Evolutionary conservation across 495 filamentous ascomycete genomes (phyloP), one percentile per base, ranked within the genome.

Genomic region (Tuber melanosporum): DNA sequence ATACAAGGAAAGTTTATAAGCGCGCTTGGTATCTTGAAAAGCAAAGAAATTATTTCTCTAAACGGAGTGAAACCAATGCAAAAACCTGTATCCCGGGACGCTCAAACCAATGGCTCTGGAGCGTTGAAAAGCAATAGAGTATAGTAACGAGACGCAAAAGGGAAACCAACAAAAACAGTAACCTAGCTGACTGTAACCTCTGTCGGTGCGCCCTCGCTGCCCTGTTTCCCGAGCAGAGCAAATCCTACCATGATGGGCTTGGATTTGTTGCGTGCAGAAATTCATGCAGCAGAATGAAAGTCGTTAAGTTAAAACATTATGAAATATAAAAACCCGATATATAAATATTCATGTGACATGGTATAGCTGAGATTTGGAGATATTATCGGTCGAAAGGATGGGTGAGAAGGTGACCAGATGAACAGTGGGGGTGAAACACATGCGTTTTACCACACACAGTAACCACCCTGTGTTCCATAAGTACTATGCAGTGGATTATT

Each of bases 401-500:
- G 26, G 57, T 36, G 57, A 66, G 26, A 66, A 26, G 57, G 26
- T 17, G 57, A 66, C 14, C n/a, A 62, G 26, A 66, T 26, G 14
- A 66, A 66, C 57, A 3, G 15, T 36, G 32, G 12, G 69, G 69
- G 8, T 14, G 43, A 49, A 52, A 76, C 45, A 6, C 19, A 44
- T 46, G 44, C 26, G 52, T 71, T 79, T 71, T 78, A 81, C 80
- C 80, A 81, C 39, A 75, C 76, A 17, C 79, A 81, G 75, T 81
- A 81, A 39, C 79, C 79, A 70, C 79, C 79, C 79, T 81, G 69
- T 49, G 71, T 32, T 49, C 32, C 9, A 49, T 81, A 57, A 81
- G 75, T 69, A 41, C 7, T 36, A n/a, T 85, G 86, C 17, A 72
- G 79, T 84, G 85, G 74, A 85, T 85, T 8, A 36, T 17, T 47